A percentile compares a stretch with the other conserved stretches of the same genome.
Conservation (phyloP, 106 monocot genomes). For the Dactylorhiza incarnata region DNA sequence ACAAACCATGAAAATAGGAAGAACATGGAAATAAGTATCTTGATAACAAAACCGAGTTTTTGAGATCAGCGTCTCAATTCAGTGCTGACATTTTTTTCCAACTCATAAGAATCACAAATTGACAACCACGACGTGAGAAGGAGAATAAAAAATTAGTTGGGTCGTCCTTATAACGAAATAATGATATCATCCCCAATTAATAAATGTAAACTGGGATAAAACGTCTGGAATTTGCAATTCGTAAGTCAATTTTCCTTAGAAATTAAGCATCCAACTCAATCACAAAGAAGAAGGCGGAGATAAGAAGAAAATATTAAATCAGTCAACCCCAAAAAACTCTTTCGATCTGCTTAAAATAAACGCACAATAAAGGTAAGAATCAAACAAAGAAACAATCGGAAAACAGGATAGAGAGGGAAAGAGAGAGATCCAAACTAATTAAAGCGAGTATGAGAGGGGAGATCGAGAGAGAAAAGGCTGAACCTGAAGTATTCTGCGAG, state of each 20-base stretch:
- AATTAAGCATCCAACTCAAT: too few species aligned
- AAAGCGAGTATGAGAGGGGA: background rate
- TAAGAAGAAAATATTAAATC: background rate
- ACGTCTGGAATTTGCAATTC: too few species aligned
- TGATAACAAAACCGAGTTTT: background rate
- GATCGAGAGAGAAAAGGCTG: background rate
- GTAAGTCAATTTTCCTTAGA: too few species aligned
- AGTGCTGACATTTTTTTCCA: background rate
- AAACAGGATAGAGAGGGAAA: background rate
- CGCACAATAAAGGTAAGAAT: background rate
- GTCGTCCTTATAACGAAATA: background rate
- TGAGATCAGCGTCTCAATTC: background rate
- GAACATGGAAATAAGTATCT: too few species aligned
- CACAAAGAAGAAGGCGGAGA: background rate
- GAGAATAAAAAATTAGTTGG: background rate
- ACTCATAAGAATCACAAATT: background rate
- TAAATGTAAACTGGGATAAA: too few species aligned
- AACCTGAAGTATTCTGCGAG: conserved; percentile 27
- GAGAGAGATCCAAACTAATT: background rate
- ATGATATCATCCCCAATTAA: background rate
- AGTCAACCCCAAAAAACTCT: background rate
- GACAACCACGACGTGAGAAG: background rate
- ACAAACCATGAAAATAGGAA: too few species aligned
- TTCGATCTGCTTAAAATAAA: background rate
- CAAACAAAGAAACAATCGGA: background rate